phyloP scores from a whole-genome alignment of 495 filamentous ascomycete genomes.

The Jackrogersella multiformis region DNA sequence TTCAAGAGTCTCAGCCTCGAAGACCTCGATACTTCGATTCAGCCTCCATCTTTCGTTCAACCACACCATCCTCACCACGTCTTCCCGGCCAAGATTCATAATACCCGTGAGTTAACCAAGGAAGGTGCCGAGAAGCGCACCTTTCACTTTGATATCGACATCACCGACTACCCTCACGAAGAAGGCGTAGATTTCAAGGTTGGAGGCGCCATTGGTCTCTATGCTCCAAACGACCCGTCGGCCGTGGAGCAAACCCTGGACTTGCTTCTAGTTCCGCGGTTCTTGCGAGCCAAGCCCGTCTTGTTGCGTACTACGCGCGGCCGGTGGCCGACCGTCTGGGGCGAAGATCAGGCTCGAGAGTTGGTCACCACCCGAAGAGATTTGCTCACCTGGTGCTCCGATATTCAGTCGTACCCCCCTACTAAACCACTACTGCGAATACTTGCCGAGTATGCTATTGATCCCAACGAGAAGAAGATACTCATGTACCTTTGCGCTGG shows the following conservation, averaged over 20 bases:
- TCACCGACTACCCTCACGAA: constrained; percentile 92
- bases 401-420: constrained; percentile 90
- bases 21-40: constrained; percentile 58
- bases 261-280: constrained; percentile 76
- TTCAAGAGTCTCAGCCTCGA: constrained; percentile 49
- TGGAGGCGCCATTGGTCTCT: constrained; percentile 92
- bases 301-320: constrained; percentile 79
- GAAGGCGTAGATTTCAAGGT: constrained; percentile 93
- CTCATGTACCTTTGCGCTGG: constrained; percentile 84
- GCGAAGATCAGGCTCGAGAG: constrained; percentile 84
- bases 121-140: constrained; percentile 96
- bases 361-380: constrained; percentile 88
- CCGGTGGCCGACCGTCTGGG: constrained; percentile 98
- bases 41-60: constrained; percentile 89
- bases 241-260: constrained; percentile 87
- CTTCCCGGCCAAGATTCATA: constrained; percentile 82
- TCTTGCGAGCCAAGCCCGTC: constrained; percentile 82
- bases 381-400: constrained; percentile 92
- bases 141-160: constrained; percentile 95
- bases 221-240: constrained; percentile 81
- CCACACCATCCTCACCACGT: constrained; percentile 95
- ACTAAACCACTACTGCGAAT: constrained; percentile 88
- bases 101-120: constrained; percentile 84
- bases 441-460: constrained; percentile 83
- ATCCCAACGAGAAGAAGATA: constrained; percentile 85